phyloP scores from a whole-genome alignment of 1,284 basidiomycete genomes.

The Sparassis latifolia region DNA sequence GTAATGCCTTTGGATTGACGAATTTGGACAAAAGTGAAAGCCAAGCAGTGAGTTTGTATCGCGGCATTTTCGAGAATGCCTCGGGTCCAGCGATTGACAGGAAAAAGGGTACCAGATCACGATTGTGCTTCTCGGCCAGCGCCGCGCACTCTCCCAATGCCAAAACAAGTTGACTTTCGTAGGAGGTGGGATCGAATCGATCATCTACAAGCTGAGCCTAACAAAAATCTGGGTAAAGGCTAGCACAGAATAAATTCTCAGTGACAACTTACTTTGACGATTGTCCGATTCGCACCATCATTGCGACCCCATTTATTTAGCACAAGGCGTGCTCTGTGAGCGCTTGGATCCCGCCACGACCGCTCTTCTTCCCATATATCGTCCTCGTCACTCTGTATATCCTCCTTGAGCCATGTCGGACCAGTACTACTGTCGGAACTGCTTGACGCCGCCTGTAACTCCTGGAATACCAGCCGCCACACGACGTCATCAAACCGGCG shows the following conservation, averaged over 20 bases:
- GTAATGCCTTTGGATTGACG: conserved; percentile 83
- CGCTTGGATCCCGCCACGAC: conserved; percentile 68
- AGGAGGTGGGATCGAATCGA: conserved; percentile 69
- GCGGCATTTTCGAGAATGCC: conserved; percentile 38
- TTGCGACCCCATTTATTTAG: conserved; percentile 41
- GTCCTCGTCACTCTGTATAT: conserved; percentile 25
- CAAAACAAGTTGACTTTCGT: conserved; percentile 75
- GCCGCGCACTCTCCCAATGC: conserved; percentile 60
- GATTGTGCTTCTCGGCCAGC: conserved; percentile 81
- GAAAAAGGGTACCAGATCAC: conserved; percentile 76
- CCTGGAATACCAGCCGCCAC: conserved; percentile 66
- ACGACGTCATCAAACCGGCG: conserved; percentile 59
- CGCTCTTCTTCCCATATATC: conserved; percentile 60
- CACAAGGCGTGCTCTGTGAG: conserved; percentile 48
- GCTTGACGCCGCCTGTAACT: conserved; percentile 38
- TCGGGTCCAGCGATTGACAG: conserved; percentile 45
- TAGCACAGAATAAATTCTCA: neutral
- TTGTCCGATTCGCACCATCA: conserved; percentile 16
- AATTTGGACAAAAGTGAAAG: conserved; percentile 88
- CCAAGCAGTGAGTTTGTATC: conserved; percentile 66
- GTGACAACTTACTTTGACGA: conserved; percentile 28
- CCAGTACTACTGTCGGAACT: conserved; percentile 8
- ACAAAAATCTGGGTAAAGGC: neutral
- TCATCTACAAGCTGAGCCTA: conserved; percentile 58
- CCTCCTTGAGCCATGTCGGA: conserved; percentile 20